Evolutionary conservation across 2,329 filamentous ascomycete species (phyloP), one percentile per base, ranked within the genome.

Genomic region (Bretziella fagacearum): DNA sequence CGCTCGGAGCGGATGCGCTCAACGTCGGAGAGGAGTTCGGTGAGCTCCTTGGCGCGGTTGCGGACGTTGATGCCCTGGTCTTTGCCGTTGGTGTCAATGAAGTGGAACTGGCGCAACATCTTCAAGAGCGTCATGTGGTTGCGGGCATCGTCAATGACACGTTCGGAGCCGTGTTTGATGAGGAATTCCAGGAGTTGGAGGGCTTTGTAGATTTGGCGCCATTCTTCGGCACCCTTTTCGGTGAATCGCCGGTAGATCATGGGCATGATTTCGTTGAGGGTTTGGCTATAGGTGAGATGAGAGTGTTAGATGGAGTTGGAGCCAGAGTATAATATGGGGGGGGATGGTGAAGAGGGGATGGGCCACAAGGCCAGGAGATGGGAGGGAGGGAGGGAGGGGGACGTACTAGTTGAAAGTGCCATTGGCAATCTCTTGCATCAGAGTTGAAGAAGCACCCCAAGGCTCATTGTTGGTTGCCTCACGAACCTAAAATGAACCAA

Each of bases 181-280:
- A 98, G 74, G 59, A 94, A 93, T 62, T 98, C 89, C 60, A 98
- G 80, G 48, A 98, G 73, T 70, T 96, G 91, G 20, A 98, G 78
- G 7, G 85, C 81, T 70, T 98, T 98, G 74, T 98, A 98, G 59
- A 98, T 98, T 63, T 98, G 91, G 55, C 91, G 77, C 91, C 91
- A 98, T 66, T 98, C 91, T 62, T 98, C 91, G 48, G 91, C 89
- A 6, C 86, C 74, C 69, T 98, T 98, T 62, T 98, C 91, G 52
- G 91, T 98, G 64, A 98, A 98, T 54, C 91, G 84, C 59, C 93
- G 91, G 69, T 98, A 98, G 60, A 98, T 94, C 85, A 98, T 91
- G 54, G 91, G 91, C 91, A 98, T 98, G 61, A 98, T 96, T 64
- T 98, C 91, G 64, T 96, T 96, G 49, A 98, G 77, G 45, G 87